These are phyloP conservation scores for Penicillium goetzii DNA, from an alignment of 495 filamentous ascomycete species.

Conservation along the genomic window DNA sequence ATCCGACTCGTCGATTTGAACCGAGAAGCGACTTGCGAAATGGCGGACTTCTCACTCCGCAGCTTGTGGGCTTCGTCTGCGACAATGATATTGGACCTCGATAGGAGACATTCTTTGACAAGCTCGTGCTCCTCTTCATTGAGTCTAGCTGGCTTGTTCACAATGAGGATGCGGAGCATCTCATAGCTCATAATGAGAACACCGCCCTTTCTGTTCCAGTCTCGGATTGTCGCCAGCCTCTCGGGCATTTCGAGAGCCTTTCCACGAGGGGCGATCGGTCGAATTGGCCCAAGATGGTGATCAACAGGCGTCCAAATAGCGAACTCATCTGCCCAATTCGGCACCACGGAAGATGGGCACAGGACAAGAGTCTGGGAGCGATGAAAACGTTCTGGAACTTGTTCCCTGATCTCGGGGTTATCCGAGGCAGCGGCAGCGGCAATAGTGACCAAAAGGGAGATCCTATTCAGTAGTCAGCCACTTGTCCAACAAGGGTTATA, in stretches of 20 bases:
- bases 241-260: constrained; percentile 12
- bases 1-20: constrained; percentile 75
- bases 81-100: constrained; percentile 73
- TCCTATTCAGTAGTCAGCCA: constrained; percentile 38
- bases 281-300: constrained; percentile 52
- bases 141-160: constrained; percentile 39
- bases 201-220: constrained; percentile 70
- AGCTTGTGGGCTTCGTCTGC: constrained; percentile 86
- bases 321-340: constrained; percentile 85
- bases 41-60: constrained; percentile 62
- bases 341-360: constrained; percentile 72
- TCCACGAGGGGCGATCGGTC: constrained; percentile 49
- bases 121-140: constrained; percentile 38
- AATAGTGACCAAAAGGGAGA: constrained; percentile 78
- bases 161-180: constrained; percentile 59
- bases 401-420: constrained; percentile 56
- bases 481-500: neutral
- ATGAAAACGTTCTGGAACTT: constrained; percentile 68
- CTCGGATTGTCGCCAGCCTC: constrained; percentile 49
- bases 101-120: constrained; percentile 53
- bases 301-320: constrained; percentile 63
- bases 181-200: constrained; percentile 75
- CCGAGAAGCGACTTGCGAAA: constrained; percentile 54
- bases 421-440: constrained; percentile 63
- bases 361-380: constrained; percentile 70